Percentiles rank a stretch among this genome's conserved stretches.
Conservation (phyloP, 192 early-diverging fungal genomes). For the Umbelopsis vinacea region DNA sequence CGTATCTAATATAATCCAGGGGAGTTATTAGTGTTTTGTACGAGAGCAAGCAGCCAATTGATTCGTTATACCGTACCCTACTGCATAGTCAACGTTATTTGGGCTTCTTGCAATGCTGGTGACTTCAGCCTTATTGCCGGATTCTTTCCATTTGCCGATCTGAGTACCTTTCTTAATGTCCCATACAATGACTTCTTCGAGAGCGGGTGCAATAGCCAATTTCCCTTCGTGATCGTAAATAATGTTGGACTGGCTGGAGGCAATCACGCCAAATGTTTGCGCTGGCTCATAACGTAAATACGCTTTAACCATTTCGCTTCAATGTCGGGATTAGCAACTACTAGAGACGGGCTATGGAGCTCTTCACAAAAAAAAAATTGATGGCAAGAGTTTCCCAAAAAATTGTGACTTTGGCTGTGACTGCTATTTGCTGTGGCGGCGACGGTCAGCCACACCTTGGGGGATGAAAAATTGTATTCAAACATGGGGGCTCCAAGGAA, state of each 20-base stretch:
- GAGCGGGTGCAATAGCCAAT: slow-evolving; percentile 76
- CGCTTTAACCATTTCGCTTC: slow-evolving; percentile 67
- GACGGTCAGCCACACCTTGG: too few species aligned
- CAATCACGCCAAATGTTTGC: slow-evolving; percentile 84
- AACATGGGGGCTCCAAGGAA: too few species aligned
- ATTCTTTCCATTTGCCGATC: slow-evolving; percentile 78
- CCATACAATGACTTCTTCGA: slow-evolving; percentile 86
- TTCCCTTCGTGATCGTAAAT: slow-evolving; percentile 73
- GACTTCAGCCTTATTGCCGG: slow-evolving; percentile 83
- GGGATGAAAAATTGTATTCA: too few species aligned
- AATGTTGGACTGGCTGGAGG: slow-evolving; percentile 68
- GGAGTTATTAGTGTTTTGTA: neutral
- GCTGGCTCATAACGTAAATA: slow-evolving; percentile 84
- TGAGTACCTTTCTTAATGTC: slow-evolving; percentile 83
- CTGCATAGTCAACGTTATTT: slow-evolving; percentile 75
- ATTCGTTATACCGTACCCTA: slow-evolving; percentile 63
- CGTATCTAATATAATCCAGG: slow-evolving; percentile 56
- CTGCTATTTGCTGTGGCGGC: neutral
- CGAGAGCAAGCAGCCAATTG: neutral
- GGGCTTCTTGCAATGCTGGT: slow-evolving; percentile 78
- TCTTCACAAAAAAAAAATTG: slow-evolving; percentile 8
- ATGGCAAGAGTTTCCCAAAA: neutral
- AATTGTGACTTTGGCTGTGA: slow-evolving; percentile 11
- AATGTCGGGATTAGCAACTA: slow-evolving; percentile 8
- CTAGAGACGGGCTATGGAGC: neutral